Evolutionary conservation across 2,329 filamentous ascomycete species (phyloP).

Genomic region (Diaporthe destruens): DNA sequence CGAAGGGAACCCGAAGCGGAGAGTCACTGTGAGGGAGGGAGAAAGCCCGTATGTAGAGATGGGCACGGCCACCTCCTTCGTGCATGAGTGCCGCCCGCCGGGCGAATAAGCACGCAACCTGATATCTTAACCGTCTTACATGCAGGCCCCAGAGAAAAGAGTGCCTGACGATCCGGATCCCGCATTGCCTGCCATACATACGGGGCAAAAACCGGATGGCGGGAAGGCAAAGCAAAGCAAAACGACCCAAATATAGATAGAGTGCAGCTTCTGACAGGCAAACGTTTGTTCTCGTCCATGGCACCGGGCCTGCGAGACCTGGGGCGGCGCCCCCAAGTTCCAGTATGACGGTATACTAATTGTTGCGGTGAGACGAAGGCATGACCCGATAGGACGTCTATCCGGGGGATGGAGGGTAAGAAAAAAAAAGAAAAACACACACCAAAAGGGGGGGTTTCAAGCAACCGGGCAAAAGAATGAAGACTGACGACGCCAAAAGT

Average conservation of each 20-base stretch:
- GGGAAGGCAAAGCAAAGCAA: not conserved
- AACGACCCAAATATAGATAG: conserved; percentile 20
- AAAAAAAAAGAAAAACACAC: not conserved
- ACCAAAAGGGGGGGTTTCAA: not conserved
- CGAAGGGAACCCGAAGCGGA: not conserved
- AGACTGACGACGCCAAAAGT: not conserved
- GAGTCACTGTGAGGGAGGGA: not conserved
- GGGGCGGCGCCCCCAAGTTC: conserved; percentile 9
- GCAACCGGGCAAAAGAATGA: conserved; percentile 4
- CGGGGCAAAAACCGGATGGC: not conserved
- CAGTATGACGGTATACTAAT: conserved; percentile 7
- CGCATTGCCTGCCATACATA: conserved; percentile 3
- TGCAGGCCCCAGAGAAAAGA: not conserved
- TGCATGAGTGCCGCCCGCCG: conserved; percentile 2
- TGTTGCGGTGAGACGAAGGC: conserved; percentile 9
- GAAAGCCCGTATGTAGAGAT: not conserved
- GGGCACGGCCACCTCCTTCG: conserved; percentile 1
- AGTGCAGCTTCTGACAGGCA: conserved; percentile 14
- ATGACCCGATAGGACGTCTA: conserved; percentile 26
- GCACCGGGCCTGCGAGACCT: not conserved
- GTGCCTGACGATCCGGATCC: conserved; percentile 28
- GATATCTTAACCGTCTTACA: conserved; percentile 24
- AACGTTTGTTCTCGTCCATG: not conserved
- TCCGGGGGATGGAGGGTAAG: not conserved
- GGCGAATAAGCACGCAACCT: conserved; percentile 15